These are phyloP conservation scores for Cryptococcus jaspeensis DNA, from an alignment of 1,284 basidiomycete genomes.

Conservation along the genomic window DNA sequence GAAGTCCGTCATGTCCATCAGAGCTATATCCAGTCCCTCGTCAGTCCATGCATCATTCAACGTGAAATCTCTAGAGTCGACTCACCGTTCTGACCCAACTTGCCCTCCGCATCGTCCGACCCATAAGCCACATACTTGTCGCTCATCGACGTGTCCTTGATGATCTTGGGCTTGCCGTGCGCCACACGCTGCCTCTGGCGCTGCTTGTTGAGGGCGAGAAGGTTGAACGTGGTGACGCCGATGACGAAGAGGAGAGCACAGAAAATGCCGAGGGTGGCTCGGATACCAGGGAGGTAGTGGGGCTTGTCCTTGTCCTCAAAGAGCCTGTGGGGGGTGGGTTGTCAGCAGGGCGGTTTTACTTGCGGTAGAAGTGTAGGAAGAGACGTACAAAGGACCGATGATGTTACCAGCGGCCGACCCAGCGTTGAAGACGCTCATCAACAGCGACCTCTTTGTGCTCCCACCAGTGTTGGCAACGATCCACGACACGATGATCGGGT, in stretches of 20 bases:
- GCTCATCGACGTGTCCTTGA: constrained; percentile 46
- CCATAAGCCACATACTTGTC: constrained; percentile 36
- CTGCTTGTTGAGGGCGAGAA: constrained; percentile 43
- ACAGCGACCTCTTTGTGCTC: constrained; percentile 50
- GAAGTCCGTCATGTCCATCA: constrained; percentile 40
- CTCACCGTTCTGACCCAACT: constrained; percentile 23
- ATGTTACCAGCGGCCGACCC: constrained; percentile 38
- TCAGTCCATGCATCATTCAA: too few relatives aligned
- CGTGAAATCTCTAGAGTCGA: too few relatives aligned
- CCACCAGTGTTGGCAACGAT: constrained; percentile 47
- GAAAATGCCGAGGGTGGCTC: constrained; percentile 44
- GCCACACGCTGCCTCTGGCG: constrained; percentile 45
- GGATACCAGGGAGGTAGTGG: constrained; percentile 44
- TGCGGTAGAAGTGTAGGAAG: not conserved
- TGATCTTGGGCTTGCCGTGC: constrained; percentile 42
- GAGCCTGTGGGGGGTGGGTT: constrained; percentile 16
- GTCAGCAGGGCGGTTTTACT: not conserved
- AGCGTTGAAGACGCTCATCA: constrained; percentile 38
- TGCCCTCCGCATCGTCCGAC: constrained; percentile 11
- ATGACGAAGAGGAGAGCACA: constrained; percentile 35
- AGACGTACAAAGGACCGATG: constrained; percentile 21
- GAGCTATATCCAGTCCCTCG: not conserved
- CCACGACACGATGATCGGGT: constrained; percentile 51
- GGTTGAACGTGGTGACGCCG: constrained; percentile 31
- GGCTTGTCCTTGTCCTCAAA: constrained; percentile 47